Base-by-base conservation (phyloP, 2,329 filamentous ascomycete genomes). In the Domatiomyces catenatus region DNA sequence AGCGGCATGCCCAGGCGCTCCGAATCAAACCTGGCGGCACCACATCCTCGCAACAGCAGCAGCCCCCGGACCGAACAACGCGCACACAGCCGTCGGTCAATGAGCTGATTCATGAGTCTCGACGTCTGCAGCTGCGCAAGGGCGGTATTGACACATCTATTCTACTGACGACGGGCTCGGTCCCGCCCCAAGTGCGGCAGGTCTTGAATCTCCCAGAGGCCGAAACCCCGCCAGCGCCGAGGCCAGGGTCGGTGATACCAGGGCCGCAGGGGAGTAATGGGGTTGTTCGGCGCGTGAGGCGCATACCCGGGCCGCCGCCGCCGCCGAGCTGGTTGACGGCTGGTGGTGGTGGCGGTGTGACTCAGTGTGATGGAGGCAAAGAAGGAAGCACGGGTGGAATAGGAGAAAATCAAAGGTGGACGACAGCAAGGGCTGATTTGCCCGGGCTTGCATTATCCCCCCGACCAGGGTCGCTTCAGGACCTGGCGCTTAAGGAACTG, bases 401-500 rank as follows among this genome's bases (percentile, higher is more conserved):
- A 32, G 32, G 32, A 39, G 32, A 39, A 2, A 39, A 39, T 15
- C 32, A 15, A 39, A 15, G 8, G 32, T 15, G 32, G 32, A 39
- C 32, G 10, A 39, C 32, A 5, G 10, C 15, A 2, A 39, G 15
- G 32, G 15, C 32, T 5, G 10, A 15, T 39, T 39, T 39, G 2
- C 71, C 70, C 0, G 69, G 68, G 8, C 32, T 39, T 12, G 55
- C 61, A 15, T 53, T 52, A 1, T 66, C 71, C 28, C 70, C 70
- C 2, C 49, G 52, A 2, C 52, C 58, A 22, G 47, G 52, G n/a
- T 75, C 71, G 48, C 63, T 83, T 6, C 55, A 73, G 45, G 71
- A 80, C 62, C 59, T 67, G 4, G 62, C 71, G 15, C 60, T 82
- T 39, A 77, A 74, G 56, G 67, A 69, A 0, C 72, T 81, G 58